A percentile compares a stretch with the other conserved stretches of the same genome.
Conservation (phyloP, 441 rosid genomes). For the Monsonia emarginata region DNA sequence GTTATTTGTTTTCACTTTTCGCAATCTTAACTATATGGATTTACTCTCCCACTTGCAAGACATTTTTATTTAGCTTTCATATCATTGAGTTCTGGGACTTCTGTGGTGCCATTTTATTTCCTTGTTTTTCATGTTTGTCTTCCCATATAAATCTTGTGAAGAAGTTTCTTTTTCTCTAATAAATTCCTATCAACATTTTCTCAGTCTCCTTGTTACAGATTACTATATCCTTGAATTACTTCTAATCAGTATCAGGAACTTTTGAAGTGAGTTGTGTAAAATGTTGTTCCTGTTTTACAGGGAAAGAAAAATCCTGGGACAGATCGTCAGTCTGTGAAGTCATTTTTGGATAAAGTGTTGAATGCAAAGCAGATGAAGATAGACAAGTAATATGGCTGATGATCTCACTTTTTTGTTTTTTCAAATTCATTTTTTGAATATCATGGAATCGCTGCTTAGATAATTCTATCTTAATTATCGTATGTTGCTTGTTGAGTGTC, state of each 20-base stretch:
- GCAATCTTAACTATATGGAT: background rate
- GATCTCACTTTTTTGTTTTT: constrained; percentile 6
- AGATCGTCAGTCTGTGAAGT: constrained; percentile 49
- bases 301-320: constrained; percentile 90
- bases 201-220: background rate
- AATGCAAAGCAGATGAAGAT: constrained; percentile 82
- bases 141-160: too few species aligned
- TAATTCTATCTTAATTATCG: background rate
- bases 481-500: background rate
- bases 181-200: background rate
- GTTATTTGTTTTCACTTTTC: background rate
- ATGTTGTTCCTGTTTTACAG: constrained; percentile 28
- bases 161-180: background rate
- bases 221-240: background rate
- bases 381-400: constrained; percentile 48
- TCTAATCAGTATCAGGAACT: background rate
- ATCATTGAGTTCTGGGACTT: background rate
- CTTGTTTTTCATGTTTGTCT: background rate
- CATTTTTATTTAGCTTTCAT: background rate
- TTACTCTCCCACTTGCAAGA: background rate
- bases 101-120: background rate
- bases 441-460: background rate
- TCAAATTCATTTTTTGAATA: constrained; percentile 1
- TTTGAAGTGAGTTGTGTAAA: constrained; percentile 3
- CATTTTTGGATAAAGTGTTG: constrained; percentile 50